A percentile compares a stretch with the other conserved stretches of the same genome.
phyloP scores from a whole-genome alignment of 225 moss, liverwort and hornwort genomes.

The Marchantia polymorpha region DNA sequence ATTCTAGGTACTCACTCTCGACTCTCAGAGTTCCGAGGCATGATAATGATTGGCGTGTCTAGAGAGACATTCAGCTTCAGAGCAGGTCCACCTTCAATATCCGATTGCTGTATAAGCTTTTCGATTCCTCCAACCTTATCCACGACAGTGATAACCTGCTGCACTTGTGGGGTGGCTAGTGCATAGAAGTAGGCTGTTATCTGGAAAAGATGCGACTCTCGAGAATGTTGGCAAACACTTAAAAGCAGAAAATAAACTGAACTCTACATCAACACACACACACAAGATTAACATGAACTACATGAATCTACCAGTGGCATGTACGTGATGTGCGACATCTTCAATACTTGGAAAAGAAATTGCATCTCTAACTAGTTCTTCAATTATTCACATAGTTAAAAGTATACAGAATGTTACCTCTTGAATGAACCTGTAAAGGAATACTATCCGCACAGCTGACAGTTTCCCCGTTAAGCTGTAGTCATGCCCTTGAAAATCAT shows the following conservation, averaged over 20 bases:
- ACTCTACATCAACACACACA: not conserved
- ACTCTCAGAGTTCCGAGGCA: conserved; percentile 87
- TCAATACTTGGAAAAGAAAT: not conserved
- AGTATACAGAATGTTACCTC: conserved; percentile 51
- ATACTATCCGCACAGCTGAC: conserved; percentile 95
- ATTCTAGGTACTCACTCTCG: conserved; percentile 65
- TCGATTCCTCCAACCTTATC: conserved; percentile 83
- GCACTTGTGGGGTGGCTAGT: conserved; percentile 87
- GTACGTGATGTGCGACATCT: not conserved
- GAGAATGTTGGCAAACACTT: not conserved
- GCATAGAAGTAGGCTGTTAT: conserved; percentile 83
- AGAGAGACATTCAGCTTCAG: conserved; percentile 86
- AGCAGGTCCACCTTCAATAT: conserved; percentile 82
- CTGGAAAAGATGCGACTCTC: conserved; percentile 38
- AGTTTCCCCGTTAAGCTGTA: conserved; percentile 87
- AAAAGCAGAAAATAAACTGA: not conserved
- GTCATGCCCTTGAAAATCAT: conserved; percentile 88
- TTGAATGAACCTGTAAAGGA: conserved; percentile 93
- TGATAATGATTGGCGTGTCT: conserved; percentile 94
- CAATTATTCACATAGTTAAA: not conserved
- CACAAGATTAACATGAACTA: not conserved
- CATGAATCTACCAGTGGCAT: not conserved
- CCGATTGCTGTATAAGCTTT: conserved; percentile 88
- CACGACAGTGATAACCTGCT: conserved; percentile 83
- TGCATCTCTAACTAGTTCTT: not conserved